Base-by-base conservation (phyloP, 2,329 filamentous ascomycete genomes). In the Catunica adiposa region DNA sequence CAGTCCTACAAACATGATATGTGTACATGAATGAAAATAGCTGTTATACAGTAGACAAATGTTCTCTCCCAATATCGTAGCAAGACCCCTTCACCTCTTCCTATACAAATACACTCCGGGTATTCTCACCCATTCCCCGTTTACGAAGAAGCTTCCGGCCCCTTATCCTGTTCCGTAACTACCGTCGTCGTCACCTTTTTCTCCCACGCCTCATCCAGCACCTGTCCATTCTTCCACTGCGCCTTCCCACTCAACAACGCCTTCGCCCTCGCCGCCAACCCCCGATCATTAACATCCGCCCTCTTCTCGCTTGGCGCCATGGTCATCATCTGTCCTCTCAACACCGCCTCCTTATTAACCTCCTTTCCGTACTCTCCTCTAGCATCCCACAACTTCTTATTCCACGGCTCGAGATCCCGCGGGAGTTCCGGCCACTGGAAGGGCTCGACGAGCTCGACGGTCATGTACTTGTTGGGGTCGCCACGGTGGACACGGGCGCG, bases 391-490 rank as follows among this genome's bases (percentile, higher is more conserved):
- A 79, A 69, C n/a, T 74, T 68, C 61, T 80, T 73, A 67, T 82
- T 82, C 82, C 83, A 89, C 66, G 73, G 69, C 57, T 73, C 66
- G 59, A 78, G 72, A 65, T 84, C 76, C 61, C 73, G 68, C 3
- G 87, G 85, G 61, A 73, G 68, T 61, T 80, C 76, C 1, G 92
- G 92, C 84, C 87, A 97, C 56, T 86, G 80, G 71, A 98, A 98
- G 3, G 89, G 87, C 72, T 83, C 73, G 59, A 77, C 79, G 72
- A 98, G 78, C 74, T 96, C 86, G 47, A 94, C 87, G 44, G 85
- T 94, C 92, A 98, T 98, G 68, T 83, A 85, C 78, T 98, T 98
- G 64, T 82, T 77, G 52, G 81, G 73, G 61, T 78, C 74, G 25
- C 86, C 84, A 23, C 90, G 79, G 59, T 76, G 74, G 63, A 69